phyloP scores from a whole-genome alignment of 139 green algal genomes.

The Chlamydomonas sp. region DNA sequence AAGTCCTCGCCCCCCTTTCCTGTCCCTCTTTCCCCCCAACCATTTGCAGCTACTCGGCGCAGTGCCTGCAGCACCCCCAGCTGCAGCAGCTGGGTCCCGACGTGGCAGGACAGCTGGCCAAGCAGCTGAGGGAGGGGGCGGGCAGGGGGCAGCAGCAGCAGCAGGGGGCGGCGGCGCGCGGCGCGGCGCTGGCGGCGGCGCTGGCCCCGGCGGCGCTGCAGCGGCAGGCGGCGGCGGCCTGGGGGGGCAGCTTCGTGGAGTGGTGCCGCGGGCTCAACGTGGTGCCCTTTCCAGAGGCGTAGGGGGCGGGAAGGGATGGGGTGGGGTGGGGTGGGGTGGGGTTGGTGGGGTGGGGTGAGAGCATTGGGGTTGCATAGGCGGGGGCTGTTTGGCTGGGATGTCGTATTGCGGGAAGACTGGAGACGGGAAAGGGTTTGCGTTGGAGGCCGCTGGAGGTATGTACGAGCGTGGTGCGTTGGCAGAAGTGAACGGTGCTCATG shows the following conservation, averaged over 20 bases:
- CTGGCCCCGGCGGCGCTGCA: background rate
- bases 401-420: no score
- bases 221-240: slow-evolving; percentile 14
- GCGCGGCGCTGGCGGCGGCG: background rate
- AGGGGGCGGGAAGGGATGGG: background rate
- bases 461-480: no score
- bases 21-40: background rate
- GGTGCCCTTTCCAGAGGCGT: slow-evolving; percentile 10
- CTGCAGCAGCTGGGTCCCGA: slow-evolving; percentile 25
- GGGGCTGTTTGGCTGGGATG: no score
- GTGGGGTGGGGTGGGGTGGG: no score
- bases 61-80: slow-evolving; percentile 36
- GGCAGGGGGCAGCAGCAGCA: no score
- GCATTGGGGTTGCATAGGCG: no score
- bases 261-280: slow-evolving; percentile 21
- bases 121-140: slow-evolving; percentile 9
- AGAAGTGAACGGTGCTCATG: no score
- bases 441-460: no score
- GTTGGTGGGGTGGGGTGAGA: no score
- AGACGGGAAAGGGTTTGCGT: no score
- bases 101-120: slow-evolving; percentile 28
- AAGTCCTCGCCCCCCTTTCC: background rate
- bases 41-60: slow-evolving; percentile 1
- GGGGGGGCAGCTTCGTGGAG: slow-evolving; percentile 9
- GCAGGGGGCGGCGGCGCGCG: background rate